These are phyloP conservation scores for Cyberlindnera mycetangii DNA, from an alignment of 805 yeast genomes.

Conservation along the genomic window DNA sequence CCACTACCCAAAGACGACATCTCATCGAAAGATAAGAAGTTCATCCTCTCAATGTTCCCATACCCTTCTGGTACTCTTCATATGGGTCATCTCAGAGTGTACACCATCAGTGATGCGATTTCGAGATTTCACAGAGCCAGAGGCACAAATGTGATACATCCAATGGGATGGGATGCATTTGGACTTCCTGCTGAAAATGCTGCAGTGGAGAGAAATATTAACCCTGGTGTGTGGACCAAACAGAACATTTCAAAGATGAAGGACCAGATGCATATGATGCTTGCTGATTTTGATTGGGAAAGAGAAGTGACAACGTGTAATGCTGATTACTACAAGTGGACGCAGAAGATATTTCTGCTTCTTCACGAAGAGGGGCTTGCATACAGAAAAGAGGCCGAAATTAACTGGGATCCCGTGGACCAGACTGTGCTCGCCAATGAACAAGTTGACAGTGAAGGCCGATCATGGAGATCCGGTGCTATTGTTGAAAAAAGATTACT, in stretches of 20 bases:
- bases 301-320: constrained; percentile 82
- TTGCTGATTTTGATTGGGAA: constrained; percentile 92
- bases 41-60: constrained; percentile 86
- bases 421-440: constrained; percentile 94
- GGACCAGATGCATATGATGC: constrained; percentile 71
- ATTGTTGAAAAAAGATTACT: constrained; percentile 76
- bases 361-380: constrained; percentile 77
- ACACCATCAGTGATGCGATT: constrained; percentile 82
- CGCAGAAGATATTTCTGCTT: constrained; percentile 80
- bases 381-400: constrained; percentile 80
- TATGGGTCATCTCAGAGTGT: constrained; percentile 92
- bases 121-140: constrained; percentile 74
- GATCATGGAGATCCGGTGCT: constrained; percentile 98
- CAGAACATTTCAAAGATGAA: constrained; percentile 83
- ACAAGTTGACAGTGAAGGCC: constrained; percentile 88
- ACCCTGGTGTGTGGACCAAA: constrained; percentile 82
- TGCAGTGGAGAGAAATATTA: constrained; percentile 79
- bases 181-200: constrained; percentile 99
- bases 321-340: constrained; percentile 88
- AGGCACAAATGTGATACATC: constrained; percentile 81
- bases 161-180: constrained; percentile 99
- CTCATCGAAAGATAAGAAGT: constrained; percentile 39
- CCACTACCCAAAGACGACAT: constrained; percentile 30
- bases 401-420: constrained; percentile 98
- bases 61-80: constrained; percentile 93